A percentile compares a stretch with the other conserved stretches of the same genome.
phyloP scores from a whole-genome alignment of 306 rosid genomes.

The Phaseolus lunatus region DNA sequence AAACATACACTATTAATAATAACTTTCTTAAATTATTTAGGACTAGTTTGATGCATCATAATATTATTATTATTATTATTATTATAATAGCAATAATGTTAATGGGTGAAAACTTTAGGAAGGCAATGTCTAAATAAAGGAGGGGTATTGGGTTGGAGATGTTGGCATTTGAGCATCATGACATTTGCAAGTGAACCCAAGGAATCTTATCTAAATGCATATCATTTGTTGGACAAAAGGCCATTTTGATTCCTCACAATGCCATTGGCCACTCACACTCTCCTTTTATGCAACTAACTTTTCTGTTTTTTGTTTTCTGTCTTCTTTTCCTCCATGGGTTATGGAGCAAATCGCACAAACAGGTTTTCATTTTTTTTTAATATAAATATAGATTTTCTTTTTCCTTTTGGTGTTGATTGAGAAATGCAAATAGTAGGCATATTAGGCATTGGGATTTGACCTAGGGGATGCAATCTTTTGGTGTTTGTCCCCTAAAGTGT shows the following conservation, averaged over 20 bases:
- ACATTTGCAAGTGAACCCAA: background rate
- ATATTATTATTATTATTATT: too few relatives aligned
- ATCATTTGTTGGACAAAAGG: slow-evolving; percentile 26
- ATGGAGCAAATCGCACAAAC: slow-evolving; percentile 44
- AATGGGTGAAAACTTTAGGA: background rate
- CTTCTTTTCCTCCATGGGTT: slow-evolving; percentile 43
- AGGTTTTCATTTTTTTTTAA: background rate
- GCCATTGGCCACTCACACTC: slow-evolving; percentile 2
- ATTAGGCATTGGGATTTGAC: slow-evolving; percentile 42
- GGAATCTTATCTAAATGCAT: slow-evolving; percentile 53
- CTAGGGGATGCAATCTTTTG: slow-evolving; percentile 42
- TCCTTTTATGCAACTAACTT: slow-evolving; percentile 15
- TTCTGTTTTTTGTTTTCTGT: background rate
- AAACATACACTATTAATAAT: too few relatives aligned
- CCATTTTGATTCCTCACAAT: slow-evolving; percentile 23
- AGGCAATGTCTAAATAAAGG: slow-evolving; percentile 25
- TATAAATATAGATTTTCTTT: background rate
- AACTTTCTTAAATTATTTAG: too few relatives aligned
- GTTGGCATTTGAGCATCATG: slow-evolving; percentile 46
- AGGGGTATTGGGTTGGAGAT: slow-evolving; percentile 28
- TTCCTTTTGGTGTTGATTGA: slow-evolving; percentile 30
- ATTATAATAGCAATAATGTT: background rate
- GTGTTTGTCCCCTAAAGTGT: slow-evolving; percentile 60
- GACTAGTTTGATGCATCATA: too few relatives aligned
- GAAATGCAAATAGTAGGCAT: slow-evolving; percentile 38